phyloP scores from a whole-genome alignment of 257 asterid species.

The Agastache rugosa region DNA sequence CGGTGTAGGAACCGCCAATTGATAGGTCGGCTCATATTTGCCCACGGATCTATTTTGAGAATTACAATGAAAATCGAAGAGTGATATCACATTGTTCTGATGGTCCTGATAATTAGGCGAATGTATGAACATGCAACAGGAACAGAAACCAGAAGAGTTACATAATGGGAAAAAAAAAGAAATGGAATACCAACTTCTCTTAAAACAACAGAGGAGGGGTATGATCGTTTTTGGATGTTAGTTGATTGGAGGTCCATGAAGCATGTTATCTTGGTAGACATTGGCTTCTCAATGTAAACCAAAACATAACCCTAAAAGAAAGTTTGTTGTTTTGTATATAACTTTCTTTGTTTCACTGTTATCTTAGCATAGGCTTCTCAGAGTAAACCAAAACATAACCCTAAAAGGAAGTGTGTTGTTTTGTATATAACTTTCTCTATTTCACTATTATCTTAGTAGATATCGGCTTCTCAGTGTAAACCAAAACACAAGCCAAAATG shows the following conservation, averaged over 20 bases:
- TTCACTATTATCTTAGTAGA: no score
- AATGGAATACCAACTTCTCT: slow-evolving; percentile 29
- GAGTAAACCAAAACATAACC: slow-evolving; percentile 5
- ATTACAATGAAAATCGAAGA: slow-evolving; percentile 10
- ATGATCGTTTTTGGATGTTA: slow-evolving; percentile 33
- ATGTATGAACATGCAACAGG: slow-evolving; percentile 15
- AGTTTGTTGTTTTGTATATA: no score
- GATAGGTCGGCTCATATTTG: no score
- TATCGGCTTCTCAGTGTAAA: no score
- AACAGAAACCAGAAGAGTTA: slow-evolving; percentile 24
- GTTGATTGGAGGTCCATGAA: slow-evolving; percentile 3
- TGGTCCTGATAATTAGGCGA: slow-evolving; percentile 18
- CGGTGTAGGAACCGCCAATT: no score
- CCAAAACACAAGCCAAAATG: no score
- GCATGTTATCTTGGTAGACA: slow-evolving; percentile 24
- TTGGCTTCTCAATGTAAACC: slow-evolving; percentile 24
- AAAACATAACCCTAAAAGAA: no score
- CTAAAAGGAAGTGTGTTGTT: no score
- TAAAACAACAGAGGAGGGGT: slow-evolving; percentile 34
- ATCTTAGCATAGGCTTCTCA: slow-evolving; percentile 34
- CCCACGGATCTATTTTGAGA: no score
- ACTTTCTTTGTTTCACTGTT: no score
- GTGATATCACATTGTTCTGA: neutral
- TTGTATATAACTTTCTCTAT: no score
- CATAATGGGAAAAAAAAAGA: slow-evolving; percentile 25